Evolutionary conservation across 208 protist genomes (phyloP).

Genomic region (Crithidia bombi): DNA sequence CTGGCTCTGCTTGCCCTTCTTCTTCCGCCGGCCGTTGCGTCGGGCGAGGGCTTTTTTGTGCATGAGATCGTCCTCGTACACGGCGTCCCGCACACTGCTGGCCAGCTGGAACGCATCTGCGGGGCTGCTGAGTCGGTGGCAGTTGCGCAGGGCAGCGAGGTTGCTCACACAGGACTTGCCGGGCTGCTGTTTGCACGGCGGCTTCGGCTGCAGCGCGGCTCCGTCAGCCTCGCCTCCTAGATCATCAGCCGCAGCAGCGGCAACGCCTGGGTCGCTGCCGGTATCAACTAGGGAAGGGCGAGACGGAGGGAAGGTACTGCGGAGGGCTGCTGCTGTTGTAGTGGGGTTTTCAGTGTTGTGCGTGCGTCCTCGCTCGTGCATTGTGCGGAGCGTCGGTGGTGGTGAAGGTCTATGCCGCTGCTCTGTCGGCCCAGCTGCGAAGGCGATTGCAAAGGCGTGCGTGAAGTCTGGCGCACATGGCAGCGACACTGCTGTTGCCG

Average conservation of each 20-base stretch:
- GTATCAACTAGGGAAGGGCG: neutral
- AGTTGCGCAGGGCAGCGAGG: conserved; percentile 35
- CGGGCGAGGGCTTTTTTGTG: neutral
- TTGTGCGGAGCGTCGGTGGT: neutral
- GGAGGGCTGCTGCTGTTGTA: neutral
- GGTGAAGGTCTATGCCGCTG: neutral
- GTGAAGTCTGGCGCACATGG: conserved; percentile 1
- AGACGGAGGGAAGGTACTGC: neutral
- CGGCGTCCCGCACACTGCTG: conserved; percentile 29
- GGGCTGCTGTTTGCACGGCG: neutral
- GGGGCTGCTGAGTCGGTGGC: conserved; percentile 42
- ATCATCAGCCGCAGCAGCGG: neutral
- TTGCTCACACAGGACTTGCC: neutral
- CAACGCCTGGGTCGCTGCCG: neutral
- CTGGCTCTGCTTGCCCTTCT: neutral
- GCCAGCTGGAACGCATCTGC: conserved; percentile 39
- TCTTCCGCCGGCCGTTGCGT: neutral
- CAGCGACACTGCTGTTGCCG: neutral
- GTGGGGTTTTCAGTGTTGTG: neutral
- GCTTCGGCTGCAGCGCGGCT: neutral
- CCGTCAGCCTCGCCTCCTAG: neutral
- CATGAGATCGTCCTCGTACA: neutral
- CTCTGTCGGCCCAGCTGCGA: neutral
- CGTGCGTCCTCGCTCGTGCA: neutral
- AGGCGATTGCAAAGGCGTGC: conserved; percentile 1